A percentile compares a stretch with the other conserved stretches of the same genome.
Evolutionary conservation across 2,329 filamentous ascomycete genomes (phyloP).

Genomic region (Xylariaceae sp.): DNA sequence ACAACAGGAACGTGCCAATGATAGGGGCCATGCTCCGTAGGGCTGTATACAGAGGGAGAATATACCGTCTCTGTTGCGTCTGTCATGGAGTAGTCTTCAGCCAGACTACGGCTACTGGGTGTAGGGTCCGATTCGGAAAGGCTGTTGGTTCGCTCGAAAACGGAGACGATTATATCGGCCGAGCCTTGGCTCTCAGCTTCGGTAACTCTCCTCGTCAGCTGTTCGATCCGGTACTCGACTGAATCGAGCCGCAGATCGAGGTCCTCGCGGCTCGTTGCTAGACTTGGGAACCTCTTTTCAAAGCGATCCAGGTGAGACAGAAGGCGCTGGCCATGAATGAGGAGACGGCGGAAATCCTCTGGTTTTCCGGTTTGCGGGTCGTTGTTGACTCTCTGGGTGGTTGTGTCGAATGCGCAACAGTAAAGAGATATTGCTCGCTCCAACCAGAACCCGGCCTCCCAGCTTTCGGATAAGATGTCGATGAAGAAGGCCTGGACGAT

Average conservation of each 20-base stretch:
- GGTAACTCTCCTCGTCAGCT: slow-evolving; percentile 37
- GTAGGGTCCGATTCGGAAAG: slow-evolving; percentile 42
- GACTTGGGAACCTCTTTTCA: slow-evolving; percentile 28
- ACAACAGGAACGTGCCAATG: slow-evolving; percentile 36
- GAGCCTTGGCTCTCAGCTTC: slow-evolving; percentile 34
- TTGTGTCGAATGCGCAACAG: slow-evolving; percentile 43
- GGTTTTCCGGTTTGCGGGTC: slow-evolving; percentile 39
- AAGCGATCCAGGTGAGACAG: slow-evolving; percentile 38
- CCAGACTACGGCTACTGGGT: slow-evolving; percentile 31
- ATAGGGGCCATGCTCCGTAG: slow-evolving; percentile 30
- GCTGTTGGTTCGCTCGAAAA: slow-evolving; percentile 47
- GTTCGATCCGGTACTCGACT: slow-evolving; percentile 39
- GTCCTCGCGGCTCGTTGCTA: slow-evolving; percentile 27
- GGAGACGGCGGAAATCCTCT: slow-evolving; percentile 48
- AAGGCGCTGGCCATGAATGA: slow-evolving; percentile 46
- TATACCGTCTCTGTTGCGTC: slow-evolving; percentile 26
- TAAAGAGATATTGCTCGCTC: slow-evolving; percentile 44
- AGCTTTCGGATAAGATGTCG: slow-evolving; percentile 39
- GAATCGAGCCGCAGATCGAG: slow-evolving; percentile 34
- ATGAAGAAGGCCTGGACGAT: slow-evolving; percentile 50
- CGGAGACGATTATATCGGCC: slow-evolving; percentile 34
- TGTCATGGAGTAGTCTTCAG: slow-evolving; percentile 23
- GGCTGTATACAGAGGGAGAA: slow-evolving; percentile 28
- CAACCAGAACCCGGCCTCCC: slow-evolving; percentile 43
- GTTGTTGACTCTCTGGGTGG: slow-evolving; percentile 38